A percentile compares a stretch with the other conserved stretches of the same genome.
Conservation (phyloP, 1,139 yeast genomes). For the Groenewaldozyma auringiensis region DNA sequence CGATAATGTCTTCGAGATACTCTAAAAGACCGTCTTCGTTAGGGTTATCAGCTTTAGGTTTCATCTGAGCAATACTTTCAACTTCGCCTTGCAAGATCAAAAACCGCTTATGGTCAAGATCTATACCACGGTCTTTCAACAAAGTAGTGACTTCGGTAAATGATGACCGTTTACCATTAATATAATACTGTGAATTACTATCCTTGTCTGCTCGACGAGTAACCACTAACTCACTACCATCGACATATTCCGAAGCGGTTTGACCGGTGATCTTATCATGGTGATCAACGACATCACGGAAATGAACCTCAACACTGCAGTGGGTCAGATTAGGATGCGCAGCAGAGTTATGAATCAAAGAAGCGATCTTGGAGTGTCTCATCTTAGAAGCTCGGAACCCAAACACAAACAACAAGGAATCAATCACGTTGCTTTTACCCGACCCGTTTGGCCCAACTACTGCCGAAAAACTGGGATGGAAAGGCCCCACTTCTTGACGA, state of each 20-base stretch:
- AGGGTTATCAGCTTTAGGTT: slow-evolving; percentile 88
- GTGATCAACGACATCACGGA: slow-evolving; percentile 67
- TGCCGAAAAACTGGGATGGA: slow-evolving; percentile 79
- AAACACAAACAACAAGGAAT: slow-evolving; percentile 89
- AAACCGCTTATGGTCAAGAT: slow-evolving; percentile 89
- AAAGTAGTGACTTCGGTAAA: slow-evolving; percentile 75
- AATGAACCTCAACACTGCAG: slow-evolving; percentile 92
- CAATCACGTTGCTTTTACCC: slow-evolving; percentile 96
- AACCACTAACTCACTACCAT: slow-evolving; percentile 56
- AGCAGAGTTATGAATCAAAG: slow-evolving; percentile 76
- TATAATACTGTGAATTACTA: slow-evolving; percentile 70
- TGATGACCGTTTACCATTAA: slow-evolving; percentile 61
- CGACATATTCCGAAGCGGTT: slow-evolving; percentile 27
- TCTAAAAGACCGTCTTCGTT: slow-evolving; percentile 91
- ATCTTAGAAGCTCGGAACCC: slow-evolving; percentile 95
- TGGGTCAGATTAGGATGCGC: slow-evolving; percentile 56
- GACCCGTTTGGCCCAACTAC: slow-evolving; percentile 99
- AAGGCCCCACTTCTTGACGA: slow-evolving; percentile 88
- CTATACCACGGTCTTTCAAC: slow-evolving; percentile 80
- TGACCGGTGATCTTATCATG: slow-evolving; percentile 37
- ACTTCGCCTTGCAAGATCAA: slow-evolving; percentile 96
- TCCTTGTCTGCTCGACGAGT: slow-evolving; percentile 73
- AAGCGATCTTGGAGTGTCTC: slow-evolving; percentile 91
- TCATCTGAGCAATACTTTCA: slow-evolving; percentile 97
- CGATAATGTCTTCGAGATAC: slow-evolving; percentile 92